Evolutionary conservation across 306 rosid species (phyloP).

Genomic region (Malus orientalis): DNA sequence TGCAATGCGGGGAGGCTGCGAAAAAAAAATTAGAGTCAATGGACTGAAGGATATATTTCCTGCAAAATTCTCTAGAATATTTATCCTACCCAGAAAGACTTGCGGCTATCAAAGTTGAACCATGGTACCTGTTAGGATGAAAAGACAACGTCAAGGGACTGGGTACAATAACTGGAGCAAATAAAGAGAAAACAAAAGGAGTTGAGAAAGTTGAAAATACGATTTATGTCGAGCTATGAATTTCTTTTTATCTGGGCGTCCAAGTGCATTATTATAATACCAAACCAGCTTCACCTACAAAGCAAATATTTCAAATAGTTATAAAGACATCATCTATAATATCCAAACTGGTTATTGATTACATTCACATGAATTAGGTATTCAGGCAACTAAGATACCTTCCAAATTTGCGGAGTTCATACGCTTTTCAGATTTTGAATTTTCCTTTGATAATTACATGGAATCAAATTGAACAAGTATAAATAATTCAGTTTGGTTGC

Average conservation of each 20-base stretch:
- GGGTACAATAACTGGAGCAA: slow-evolving; percentile 12
- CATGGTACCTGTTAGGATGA: slow-evolving; percentile 69
- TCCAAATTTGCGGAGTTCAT: not conserved
- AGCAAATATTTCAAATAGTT: slow-evolving; percentile 15
- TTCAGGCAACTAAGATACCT: not conserved
- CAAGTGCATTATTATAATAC: slow-evolving; percentile 95
- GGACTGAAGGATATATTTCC: not conserved
- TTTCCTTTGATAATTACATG: not conserved
- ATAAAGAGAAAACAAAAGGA: slow-evolving; percentile 14
- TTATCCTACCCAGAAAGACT: slow-evolving; percentile 86
- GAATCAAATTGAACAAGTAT: not conserved
- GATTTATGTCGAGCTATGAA: slow-evolving; percentile 83
- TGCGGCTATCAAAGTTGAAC: slow-evolving; percentile 83
- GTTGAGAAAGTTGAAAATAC: slow-evolving; percentile 39
- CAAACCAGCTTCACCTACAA: slow-evolving; percentile 91
- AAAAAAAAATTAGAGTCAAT: slow-evolving; percentile 21
- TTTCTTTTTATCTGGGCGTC: slow-evolving; percentile 85
- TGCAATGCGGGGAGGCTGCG: slow-evolving; percentile 84
- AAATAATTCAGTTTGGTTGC: not conserved
- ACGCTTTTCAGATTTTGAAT: not conserved
- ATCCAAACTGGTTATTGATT: not conserved
- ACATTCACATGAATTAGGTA: not conserved
- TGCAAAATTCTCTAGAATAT: not conserved
- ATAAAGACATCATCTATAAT: not conserved
- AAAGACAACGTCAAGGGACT: slow-evolving; percentile 11